Evolutionary conservation across 2,329 filamentous ascomycete species (phyloP).

Genomic region (Neocatenulostroma microsporum): DNA sequence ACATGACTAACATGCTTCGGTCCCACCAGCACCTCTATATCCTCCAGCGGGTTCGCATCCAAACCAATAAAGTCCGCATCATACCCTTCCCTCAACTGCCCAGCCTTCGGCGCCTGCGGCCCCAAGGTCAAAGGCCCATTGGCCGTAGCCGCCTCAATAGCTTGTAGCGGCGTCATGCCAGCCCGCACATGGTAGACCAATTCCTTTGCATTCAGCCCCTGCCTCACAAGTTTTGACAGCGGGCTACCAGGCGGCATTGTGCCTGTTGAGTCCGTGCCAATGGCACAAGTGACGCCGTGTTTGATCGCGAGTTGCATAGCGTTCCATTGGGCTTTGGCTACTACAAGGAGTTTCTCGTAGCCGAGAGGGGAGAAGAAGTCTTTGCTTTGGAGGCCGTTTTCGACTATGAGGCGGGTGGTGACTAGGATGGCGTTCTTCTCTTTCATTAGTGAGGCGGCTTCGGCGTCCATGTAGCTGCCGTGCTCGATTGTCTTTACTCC

Average conservation of each 20-base stretch:
- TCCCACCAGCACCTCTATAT: constrained; percentile 35
- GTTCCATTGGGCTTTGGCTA: constrained; percentile 31
- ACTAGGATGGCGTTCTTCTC: constrained; percentile 40
- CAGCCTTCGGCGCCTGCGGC: constrained; percentile 36
- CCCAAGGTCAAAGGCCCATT: constrained; percentile 40
- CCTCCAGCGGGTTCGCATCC: constrained; percentile 36
- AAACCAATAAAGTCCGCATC: constrained; percentile 45
- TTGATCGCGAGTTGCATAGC: constrained; percentile 38
- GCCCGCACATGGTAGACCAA: constrained; percentile 42
- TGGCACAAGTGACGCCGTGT: constrained; percentile 39
- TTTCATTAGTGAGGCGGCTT: constrained; percentile 39
- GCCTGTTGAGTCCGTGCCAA: constrained; percentile 42
- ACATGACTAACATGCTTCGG: constrained; percentile 37
- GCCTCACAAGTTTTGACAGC: constrained; percentile 15
- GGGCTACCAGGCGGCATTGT: constrained; percentile 20
- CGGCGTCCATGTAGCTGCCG: constrained; percentile 42
- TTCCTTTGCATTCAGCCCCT: constrained; percentile 37
- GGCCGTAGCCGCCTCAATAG: constrained; percentile 45
- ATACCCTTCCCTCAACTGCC: constrained; percentile 39
- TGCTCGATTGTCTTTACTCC: constrained; percentile 45
- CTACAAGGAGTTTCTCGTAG: constrained; percentile 34
- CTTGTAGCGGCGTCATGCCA: constrained; percentile 43
- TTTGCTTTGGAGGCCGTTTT: constrained; percentile 28
- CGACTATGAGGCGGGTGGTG: constrained; percentile 39
- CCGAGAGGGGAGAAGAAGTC: constrained; percentile 14